Base-by-base conservation (phyloP, 805 yeast genomes). In the Wickerhamomyces mucosus region DNA sequence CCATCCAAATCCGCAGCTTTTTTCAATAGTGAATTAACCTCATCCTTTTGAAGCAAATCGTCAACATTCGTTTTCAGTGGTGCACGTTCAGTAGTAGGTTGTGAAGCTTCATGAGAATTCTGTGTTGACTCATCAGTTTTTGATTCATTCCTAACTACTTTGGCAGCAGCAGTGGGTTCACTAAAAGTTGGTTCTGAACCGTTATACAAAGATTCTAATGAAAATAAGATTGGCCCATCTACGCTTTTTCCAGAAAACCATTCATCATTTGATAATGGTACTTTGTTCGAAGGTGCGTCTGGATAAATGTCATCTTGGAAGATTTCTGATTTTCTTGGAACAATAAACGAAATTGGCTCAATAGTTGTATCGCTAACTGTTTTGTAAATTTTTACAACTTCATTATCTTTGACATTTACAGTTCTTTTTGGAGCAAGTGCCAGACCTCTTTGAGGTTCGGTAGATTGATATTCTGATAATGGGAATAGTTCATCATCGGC, bases 371-470 rank as follows among this genome's bases (percentile, higher is more conserved):
- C 97, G 43, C 78, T 79, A 19, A 84, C 82, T n/a, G 94, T 77
- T 63, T 92, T 92, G 65, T 68, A 92, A 27, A 80, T 73, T 48
- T 74, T 75, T 36, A 84, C 66, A 26, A 92, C 75, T 58, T 92
- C 98, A 53, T 84, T 88, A 23, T 83, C 92, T 40, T 72, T 72
- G 23, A 85, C 70, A 45, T 78, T 78, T 8, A 88, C 88, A 13
- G 72, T 66, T 43, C 83, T 67, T 53, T 85, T 85, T 33, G 98
- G 97, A 10, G 89, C 74, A 29, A 80, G 70, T 0, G 96, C 94
- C 52, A 89, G 77, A 2, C 99, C 99, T 56, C 98, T 80, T 65
- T 92, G 98, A 3, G 98, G 92, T 21, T 84, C 94, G 3, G 76
- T 72, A 4, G 96, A 85, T 38, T 78, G 77, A 56, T 71, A 92